These are phyloP conservation scores for Trichoderma koningiopsis DNA, from an alignment of 2,329 filamentous ascomycete species.

Conservation along the genomic window DNA sequence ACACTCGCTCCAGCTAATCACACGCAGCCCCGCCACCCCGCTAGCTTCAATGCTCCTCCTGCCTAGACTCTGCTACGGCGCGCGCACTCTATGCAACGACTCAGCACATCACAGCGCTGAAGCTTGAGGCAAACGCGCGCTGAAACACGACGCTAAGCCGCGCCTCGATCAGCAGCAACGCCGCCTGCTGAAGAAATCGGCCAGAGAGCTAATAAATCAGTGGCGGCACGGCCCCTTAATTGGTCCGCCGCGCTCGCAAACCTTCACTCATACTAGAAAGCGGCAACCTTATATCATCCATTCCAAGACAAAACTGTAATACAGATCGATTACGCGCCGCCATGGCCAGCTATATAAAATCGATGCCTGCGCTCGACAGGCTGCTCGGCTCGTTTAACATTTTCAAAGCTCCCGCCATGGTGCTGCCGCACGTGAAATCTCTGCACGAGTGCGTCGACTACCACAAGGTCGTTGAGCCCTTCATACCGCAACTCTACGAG, in stretches of 20 bases:
- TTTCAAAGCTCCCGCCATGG: conserved; percentile 50
- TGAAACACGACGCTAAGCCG: conserved; percentile 2
- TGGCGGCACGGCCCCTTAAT: conserved; percentile 8
- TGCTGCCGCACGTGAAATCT: conserved; percentile 69
- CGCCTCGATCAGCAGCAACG: conserved; percentile 11
- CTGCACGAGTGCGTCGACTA: conserved; percentile 78
- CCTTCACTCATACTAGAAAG: not conserved
- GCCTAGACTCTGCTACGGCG: not conserved
- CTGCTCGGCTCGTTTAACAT: not conserved
- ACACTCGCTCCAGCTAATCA: not conserved
- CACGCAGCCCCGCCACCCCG: not conserved
- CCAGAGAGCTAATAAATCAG: not conserved
- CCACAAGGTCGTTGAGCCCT: conserved; percentile 73
- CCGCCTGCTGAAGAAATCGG: conserved; percentile 5
- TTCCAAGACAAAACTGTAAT: not conserved
- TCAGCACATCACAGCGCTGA: conserved; percentile 1
- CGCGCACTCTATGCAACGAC: not conserved
- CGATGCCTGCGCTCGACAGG: conserved; percentile 7
- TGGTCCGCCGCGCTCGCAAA: conserved; percentile 7
- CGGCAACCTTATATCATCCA: not conserved
- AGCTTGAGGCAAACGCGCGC: conserved; percentile 2
- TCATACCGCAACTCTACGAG: conserved; percentile 67
- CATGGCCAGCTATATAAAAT: conserved; percentile 19
- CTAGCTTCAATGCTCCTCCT: not conserved
- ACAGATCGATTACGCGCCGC: not conserved